These are phyloP conservation scores for Populus simonii DNA, from an alignment of 345 rosid species.

Conservation along the genomic window DNA sequence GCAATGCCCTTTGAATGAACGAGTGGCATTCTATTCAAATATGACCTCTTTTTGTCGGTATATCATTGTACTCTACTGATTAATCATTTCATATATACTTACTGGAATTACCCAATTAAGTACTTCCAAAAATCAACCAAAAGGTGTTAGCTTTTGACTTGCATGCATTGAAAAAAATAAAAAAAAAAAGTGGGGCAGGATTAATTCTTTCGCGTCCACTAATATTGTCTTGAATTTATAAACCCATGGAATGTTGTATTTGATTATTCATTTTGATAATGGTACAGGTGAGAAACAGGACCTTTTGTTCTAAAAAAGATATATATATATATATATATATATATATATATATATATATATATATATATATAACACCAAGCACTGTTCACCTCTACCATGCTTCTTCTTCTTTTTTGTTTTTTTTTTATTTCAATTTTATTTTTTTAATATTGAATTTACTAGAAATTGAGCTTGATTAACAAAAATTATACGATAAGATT, in stretches of 20 bases:
- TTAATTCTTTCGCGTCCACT: background rate
- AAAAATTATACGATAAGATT: no score
- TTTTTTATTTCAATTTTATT: no score
- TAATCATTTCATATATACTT: background rate
- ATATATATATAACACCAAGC: no score
- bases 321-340: no score
- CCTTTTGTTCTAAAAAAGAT: no score
- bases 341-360: no score
- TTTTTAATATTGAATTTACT: no score
- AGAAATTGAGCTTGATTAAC: no score
- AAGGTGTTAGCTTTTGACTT: slow-evolving; percentile 23
- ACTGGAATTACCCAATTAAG: background rate
- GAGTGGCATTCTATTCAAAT: background rate
- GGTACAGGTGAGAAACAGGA: background rate
- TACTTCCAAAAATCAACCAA: slow-evolving; percentile 13
- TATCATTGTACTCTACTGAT: background rate
- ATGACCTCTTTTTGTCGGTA: slow-evolving; percentile 22
- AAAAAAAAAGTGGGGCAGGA: slow-evolving; percentile 8
- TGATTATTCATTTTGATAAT: background rate
- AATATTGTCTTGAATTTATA: slow-evolving; percentile 6
- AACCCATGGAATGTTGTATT: background rate
- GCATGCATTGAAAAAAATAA: background rate
- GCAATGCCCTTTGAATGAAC: background rate
- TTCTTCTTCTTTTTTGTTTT: no score
- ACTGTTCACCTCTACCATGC: no score